phyloP scores from a whole-genome alignment of 495 filamentous ascomycete genomes.

The Halenospora varia region DNA sequence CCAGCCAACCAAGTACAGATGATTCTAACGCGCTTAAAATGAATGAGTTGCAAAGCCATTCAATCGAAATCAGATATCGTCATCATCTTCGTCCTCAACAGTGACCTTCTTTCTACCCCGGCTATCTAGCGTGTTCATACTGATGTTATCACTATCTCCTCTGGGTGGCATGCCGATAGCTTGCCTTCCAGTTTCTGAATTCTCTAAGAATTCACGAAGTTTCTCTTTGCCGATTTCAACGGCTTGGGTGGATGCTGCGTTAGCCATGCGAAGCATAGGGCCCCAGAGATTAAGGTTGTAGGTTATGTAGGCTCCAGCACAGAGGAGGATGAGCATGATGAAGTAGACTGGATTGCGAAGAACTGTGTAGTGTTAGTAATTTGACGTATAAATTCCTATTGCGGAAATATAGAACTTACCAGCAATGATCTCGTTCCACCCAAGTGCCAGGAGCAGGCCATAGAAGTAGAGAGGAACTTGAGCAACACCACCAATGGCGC shows the following conservation, averaged over 20 bases:
- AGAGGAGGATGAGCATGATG: slow-evolving; percentile 74
- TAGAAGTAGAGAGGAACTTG: slow-evolving; percentile 96
- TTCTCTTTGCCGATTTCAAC: slow-evolving; percentile 85
- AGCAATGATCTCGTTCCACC: slow-evolving; percentile 95
- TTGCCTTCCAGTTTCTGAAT: slow-evolving; percentile 71
- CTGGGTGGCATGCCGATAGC: slow-evolving; percentile 66
- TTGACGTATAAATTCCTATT: too few relatives aligned
- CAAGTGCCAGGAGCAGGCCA: slow-evolving; percentile 77
- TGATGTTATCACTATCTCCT: slow-evolving; percentile 41
- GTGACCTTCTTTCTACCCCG: slow-evolving; percentile 50
- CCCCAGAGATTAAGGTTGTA: slow-evolving; percentile 93
- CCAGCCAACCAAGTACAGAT: too few relatives aligned
- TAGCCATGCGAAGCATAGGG: slow-evolving; percentile 89
- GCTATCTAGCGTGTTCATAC: slow-evolving; percentile 56
- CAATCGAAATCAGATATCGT: too few relatives aligned
- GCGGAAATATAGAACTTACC: slow-evolving; percentile 56
- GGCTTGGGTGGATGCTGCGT: slow-evolving; percentile 82
- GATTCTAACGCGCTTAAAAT: too few relatives aligned
- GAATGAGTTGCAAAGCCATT: too few relatives aligned
- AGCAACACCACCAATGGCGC: slow-evolving; percentile 90
- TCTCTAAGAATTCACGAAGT: slow-evolving; percentile 81
- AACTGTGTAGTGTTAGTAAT: slow-evolving; percentile 46
- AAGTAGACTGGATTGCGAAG: slow-evolving; percentile 91
- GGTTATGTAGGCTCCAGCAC: slow-evolving; percentile 75
- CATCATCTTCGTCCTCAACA: slow-evolving; percentile 46